Conservation (phyloP, 2,329 filamentous ascomycete species). For the Beauveria rudraprayagi region DNA sequence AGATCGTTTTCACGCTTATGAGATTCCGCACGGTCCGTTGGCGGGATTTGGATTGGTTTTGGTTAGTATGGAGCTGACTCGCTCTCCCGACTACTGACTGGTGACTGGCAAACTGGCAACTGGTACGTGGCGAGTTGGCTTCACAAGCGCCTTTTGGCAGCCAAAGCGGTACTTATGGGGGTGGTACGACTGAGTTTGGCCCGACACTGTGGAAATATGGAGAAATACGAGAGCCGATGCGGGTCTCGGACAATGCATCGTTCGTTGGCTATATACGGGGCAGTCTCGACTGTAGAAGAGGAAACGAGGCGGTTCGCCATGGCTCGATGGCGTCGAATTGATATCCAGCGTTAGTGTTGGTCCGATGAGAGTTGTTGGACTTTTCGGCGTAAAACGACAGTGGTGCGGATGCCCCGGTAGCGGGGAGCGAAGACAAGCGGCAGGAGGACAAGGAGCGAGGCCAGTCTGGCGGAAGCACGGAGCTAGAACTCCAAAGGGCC, state of each 20-base stretch:
- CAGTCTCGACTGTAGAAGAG: not conserved
- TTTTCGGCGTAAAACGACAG: too few relatives aligned
- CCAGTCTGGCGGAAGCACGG: not conserved
- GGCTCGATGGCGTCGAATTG: not conserved
- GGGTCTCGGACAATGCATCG: conserved; percentile 2
- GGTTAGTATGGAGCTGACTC: not conserved
- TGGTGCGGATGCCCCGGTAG: too few relatives aligned
- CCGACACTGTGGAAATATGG: not conserved
- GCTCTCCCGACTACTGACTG: not conserved
- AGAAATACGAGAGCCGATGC: conserved; percentile 3
- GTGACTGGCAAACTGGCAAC: not conserved
- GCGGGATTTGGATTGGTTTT: not conserved
- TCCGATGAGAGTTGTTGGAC: not conserved
- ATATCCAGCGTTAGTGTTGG: not conserved
- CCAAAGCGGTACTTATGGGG: not conserved
- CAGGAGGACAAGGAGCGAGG: not conserved
- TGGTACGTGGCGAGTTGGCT: too few relatives aligned
- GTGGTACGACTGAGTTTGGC: not conserved
- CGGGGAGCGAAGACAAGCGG: too few relatives aligned
- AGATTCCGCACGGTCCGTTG: not conserved
- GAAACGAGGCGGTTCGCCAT: conserved; percentile 1
- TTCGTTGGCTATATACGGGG: not conserved
- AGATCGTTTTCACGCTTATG: too few relatives aligned
- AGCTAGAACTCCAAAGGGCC: not conserved
- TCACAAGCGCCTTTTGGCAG: too few relatives aligned